Conservation (phyloP, 1,139 yeast species). For the Saccharomycopsis hybrid region DNA sequence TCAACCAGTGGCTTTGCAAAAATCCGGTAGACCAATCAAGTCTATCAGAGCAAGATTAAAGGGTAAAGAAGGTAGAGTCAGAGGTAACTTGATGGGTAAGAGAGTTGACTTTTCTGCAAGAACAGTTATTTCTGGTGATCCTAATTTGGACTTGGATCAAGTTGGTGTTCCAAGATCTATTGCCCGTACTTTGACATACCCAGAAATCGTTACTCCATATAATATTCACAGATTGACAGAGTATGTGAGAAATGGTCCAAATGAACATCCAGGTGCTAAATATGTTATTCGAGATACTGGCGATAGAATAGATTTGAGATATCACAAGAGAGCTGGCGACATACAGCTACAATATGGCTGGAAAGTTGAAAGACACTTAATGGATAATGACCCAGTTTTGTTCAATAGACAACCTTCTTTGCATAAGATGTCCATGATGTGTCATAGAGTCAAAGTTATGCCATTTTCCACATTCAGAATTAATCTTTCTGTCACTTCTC, state of each 20-base stretch:
- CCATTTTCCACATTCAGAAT: slow-evolving; percentile 97
- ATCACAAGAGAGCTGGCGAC: slow-evolving; percentile 97
- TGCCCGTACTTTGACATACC: slow-evolving; percentile 92
- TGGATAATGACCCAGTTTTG: slow-evolving; percentile 95
- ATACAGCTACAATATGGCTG: slow-evolving; percentile 97
- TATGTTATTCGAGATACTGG: slow-evolving; percentile 98
- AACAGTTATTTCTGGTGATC: slow-evolving; percentile 99
- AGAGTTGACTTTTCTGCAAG: slow-evolving; percentile 99
- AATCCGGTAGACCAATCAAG: slow-evolving; percentile 97
- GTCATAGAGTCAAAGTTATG: slow-evolving; percentile 98
- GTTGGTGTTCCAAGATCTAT: slow-evolving; percentile 98
- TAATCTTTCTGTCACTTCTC: slow-evolving; percentile 94
- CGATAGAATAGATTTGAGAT: slow-evolving; percentile 94
- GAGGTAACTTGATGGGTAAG: slow-evolving; percentile 99
- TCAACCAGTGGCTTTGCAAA: slow-evolving; percentile 97
- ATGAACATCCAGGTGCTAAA: slow-evolving; percentile 99
- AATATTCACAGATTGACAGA: slow-evolving; percentile 91
- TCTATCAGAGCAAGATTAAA: slow-evolving; percentile 97
- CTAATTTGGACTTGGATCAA: slow-evolving; percentile 93
- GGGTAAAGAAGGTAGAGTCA: slow-evolving; percentile 98
- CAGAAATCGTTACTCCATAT: slow-evolving; percentile 96
- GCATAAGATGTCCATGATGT: slow-evolving; percentile 99
- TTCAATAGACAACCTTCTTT: slow-evolving; percentile 99
- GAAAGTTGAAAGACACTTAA: slow-evolving; percentile 97
- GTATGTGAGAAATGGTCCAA: slow-evolving; percentile 94